Evolutionary conservation across 495 filamentous ascomycete genomes (phyloP), one percentile per base, ranked within the genome.

Genomic region (Lasiosphaeriaceae sp.): DNA sequence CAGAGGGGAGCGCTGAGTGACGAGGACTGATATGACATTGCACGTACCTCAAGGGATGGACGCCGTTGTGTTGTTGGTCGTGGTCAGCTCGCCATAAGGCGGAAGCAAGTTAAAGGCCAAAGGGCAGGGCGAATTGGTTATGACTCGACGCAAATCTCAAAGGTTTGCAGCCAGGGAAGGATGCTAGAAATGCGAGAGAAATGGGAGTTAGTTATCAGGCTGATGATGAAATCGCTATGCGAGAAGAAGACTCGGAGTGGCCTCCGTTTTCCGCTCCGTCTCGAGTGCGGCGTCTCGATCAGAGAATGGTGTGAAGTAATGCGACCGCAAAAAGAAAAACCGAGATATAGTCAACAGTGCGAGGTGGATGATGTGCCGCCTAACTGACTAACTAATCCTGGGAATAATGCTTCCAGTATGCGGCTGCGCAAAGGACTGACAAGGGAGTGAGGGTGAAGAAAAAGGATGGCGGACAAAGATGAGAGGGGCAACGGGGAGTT

Each of bases 331-430:
- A 31, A 9, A 31, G 26, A 3, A 3, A 9, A 31, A 9, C 3
- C 26, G 3, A 31, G 26, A 31, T 3, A 31, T 31, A 31, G 26
- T 31, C 26, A 31, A 31, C n/a, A n/a, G n/a, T n/a, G n/a, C n/a
- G n/a, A n/a, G n/a, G n/a, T n/a, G n/a, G 47, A 14, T 46, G 50
- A 41, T 48, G 54, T 48, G 50, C 45, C 46, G 58, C 48, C 58
- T 64, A 61, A 61, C 61, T 64, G 11, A 31, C 26, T 9, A 9
- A n/a, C 44, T 61, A n/a, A n/a, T n/a, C n/a, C n/a, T 60, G 45
- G 61, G 58, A 54, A 61, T 43, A 47, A 41, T 48, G 39, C 47
- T 2, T 35, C 39, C n/a, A 39, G 50, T 49, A 48, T 19, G 44
- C 52, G 54, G 51, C 35, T 54, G 52, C 41, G 29, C 34, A 35